Evolutionary conservation across 345 rosid genomes (phyloP).

Genomic region (Linum tenue): DNA sequence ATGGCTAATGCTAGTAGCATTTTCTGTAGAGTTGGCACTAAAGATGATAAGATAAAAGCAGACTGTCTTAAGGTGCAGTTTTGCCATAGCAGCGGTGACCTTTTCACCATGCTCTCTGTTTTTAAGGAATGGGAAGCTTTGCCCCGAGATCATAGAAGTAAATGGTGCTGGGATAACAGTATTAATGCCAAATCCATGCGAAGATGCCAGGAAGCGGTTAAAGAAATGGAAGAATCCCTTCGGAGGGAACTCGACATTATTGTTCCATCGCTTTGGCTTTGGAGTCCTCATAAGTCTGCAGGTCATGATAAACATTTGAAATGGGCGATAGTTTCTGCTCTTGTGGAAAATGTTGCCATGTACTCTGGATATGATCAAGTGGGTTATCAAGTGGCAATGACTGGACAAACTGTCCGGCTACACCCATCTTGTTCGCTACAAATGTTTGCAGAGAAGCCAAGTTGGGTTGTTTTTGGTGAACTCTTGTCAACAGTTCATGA

Average conservation of each 20-base stretch:
- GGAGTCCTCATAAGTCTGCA: constrained; percentile 46
- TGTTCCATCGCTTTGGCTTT: constrained; percentile 52
- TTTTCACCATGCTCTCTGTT: constrained; percentile 77
- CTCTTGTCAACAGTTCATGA: constrained; percentile 44
- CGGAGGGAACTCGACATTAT: constrained; percentile 49
- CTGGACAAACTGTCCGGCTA: constrained; percentile 62
- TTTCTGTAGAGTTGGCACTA: constrained; percentile 78
- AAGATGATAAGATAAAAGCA: constrained; percentile 59
- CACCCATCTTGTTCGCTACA: constrained; percentile 86
- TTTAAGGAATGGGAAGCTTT: constrained; percentile 69
- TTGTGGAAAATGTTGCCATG: constrained; percentile 81
- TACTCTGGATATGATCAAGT: constrained; percentile 72
- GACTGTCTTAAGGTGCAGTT: constrained; percentile 74
- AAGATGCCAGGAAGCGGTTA: constrained; percentile 71
- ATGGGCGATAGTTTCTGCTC: constrained; percentile 55
- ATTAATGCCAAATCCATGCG: constrained; percentile 89
- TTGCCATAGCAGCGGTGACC: constrained; percentile 73
- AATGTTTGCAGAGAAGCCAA: constrained; percentile 66
- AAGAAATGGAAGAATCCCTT: constrained; percentile 59
- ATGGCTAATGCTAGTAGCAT: constrained; percentile 83
- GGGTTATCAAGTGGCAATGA: constrained; percentile 79
- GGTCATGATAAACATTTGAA: constrained; percentile 43
- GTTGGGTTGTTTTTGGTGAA: constrained; percentile 87
- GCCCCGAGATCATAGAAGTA: constrained; percentile 40
- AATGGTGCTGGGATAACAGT: constrained; percentile 93